Evolutionary conservation across 371 early-diverging fungal species (phyloP), one percentile per base, ranked within the genome.

Genomic region (Saksenaea vasiformis): DNA sequence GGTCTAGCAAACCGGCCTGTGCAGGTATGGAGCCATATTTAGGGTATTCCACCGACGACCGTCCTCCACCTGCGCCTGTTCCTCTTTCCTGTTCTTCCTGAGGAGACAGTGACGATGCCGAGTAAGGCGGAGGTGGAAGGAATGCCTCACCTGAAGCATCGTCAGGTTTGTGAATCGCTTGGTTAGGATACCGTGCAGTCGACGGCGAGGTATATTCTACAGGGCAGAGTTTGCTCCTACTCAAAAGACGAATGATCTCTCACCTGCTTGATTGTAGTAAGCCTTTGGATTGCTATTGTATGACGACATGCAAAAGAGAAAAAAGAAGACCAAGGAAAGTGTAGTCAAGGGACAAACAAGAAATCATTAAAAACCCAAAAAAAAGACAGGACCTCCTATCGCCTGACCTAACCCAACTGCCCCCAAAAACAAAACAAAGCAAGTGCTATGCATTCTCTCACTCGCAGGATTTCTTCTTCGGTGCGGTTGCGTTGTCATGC

Each of bases 241-340:
- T 8, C 24, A 22, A 47, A 2, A 10, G 3, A 9, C n/a, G 17
- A 9, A 1, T 47, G 51, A 10, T 47, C 14, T 41, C 43, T 14
- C 34, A 60, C 68, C 64, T 63, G 68, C 53, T 35, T 60, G 51
- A 57, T 68, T 68, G 35, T 68, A 68, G 13, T 64, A 68, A 7
- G 62, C 56, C 41, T 68, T 68, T 19, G 68, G 61, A 56, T 60
- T 68, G 44, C 37, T 56, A 47, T 22, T 47, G 37, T 28, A 51
- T 26, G 26, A 38, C 28, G 64, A 35, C 60, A 68, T 64, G 38
- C 9, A 34, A 66, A 61, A 60, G 55, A n/a, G n/a, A 53, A 38
- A 37, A 36, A 60, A 65, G 19, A 11, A 28, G 55, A 22, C 24
- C 54, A 54, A 38, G 39, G 27, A 47, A 38, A 36, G 17, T n/a